A percentile compares a stretch with the other conserved stretches of the same genome.
Evolutionary conservation across 257 asterid genomes (phyloP).

Genomic region (Solanum okadae): DNA sequence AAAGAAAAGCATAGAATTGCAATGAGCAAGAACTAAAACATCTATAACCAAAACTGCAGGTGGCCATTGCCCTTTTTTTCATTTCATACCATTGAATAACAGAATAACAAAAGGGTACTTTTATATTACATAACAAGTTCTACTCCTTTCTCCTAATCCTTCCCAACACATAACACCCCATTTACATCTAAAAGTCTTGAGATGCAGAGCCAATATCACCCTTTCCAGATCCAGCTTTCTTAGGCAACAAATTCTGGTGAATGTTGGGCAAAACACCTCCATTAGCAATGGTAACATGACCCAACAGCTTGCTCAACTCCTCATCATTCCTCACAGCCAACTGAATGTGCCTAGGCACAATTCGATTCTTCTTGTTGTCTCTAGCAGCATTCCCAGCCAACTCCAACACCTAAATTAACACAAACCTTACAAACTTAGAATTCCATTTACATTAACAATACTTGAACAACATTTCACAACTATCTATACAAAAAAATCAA

Average conservation of each 20-base stretch:
- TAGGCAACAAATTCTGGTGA: slow-evolving; percentile 5
- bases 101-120: not conserved
- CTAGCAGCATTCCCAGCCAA: slow-evolving; percentile 7
- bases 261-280: slow-evolving; percentile 8
- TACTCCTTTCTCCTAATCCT: not conserved
- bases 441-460: not conserved
- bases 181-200: slow-evolving; percentile 3
- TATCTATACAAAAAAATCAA: not conserved
- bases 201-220: slow-evolving; percentile 8
- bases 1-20: not conserved
- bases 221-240: not conserved
- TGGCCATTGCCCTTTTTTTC: not conserved
- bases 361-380: slow-evolving; percentile 14
- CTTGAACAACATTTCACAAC: not conserved
- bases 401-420: slow-evolving; percentile 1
- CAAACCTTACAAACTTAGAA: not conserved
- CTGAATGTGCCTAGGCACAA: slow-evolving; percentile 7
- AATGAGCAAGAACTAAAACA: not conserved
- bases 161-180: not conserved
- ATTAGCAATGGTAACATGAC: slow-evolving; percentile 2
- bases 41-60: not conserved
- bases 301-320: slow-evolving; percentile 6
- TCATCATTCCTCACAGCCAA: slow-evolving; percentile 10
- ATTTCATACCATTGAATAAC: not conserved
- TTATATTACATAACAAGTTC: not conserved